A percentile compares a stretch with the other conserved stretches of the same genome.
Evolutionary conservation across 805 yeast species (phyloP).

Genomic region (Kuraishia borneana): DNA sequence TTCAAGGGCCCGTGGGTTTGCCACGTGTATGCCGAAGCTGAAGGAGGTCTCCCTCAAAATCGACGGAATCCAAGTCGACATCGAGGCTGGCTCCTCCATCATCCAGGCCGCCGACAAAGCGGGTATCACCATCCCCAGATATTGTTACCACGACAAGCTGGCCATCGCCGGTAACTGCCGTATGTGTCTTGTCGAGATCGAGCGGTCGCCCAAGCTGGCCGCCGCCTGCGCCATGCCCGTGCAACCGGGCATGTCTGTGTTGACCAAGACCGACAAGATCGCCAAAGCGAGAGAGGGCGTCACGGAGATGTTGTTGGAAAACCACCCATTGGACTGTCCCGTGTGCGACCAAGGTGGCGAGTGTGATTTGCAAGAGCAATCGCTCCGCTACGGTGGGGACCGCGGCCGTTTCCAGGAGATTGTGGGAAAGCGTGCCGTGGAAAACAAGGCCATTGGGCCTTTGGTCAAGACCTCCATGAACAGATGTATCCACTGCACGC

Average conservation of each 20-base stretch:
- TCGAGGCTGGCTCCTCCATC: conserved; percentile 80
- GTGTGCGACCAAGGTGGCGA: conserved; percentile 94
- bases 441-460: conserved; percentile 86
- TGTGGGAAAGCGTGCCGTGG: conserved; percentile 80
- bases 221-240: conserved; percentile 92
- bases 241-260: conserved; percentile 80
- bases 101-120: conserved; percentile 91
- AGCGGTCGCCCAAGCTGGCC: conserved; percentile 79
- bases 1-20: not conserved
- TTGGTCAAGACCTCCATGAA: conserved; percentile 85
- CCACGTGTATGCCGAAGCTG: not conserved
- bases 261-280: conserved; percentile 68
- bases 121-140: conserved; percentile 79
- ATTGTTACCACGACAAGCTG: conserved; percentile 85
- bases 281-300: conserved; percentile 83
- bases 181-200: conserved; percentile 86
- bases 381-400: conserved; percentile 73
- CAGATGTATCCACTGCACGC: conserved; percentile 85
- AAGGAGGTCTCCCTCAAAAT: conserved; percentile 23
- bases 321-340: conserved; percentile 89
- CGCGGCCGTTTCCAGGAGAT: conserved; percentile 78
- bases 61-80: conserved; percentile 66
- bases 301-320: conserved; percentile 77
- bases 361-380: conserved; percentile 85
- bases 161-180: conserved; percentile 91